Evolutionary conservation across 2,329 filamentous ascomycete genomes (phyloP), one percentile per base, ranked within the genome.

Genomic region (Paracorniculantispora psalliotae): DNA sequence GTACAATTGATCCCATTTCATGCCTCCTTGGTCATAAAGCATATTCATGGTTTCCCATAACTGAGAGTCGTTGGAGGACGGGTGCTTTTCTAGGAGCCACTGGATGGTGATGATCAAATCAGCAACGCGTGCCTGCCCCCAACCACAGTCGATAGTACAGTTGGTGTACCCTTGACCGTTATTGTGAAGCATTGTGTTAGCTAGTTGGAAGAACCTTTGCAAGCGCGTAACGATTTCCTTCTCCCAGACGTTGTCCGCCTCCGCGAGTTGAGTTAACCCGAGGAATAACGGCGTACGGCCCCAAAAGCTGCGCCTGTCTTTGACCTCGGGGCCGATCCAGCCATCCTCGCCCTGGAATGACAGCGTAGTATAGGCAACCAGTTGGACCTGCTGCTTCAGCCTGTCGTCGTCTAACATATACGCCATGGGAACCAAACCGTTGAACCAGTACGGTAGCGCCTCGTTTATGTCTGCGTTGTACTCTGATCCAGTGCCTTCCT

Each of bases 371-470:
- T 75, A 35, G 13, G 54, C 54, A n/a, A 61, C 59, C 7, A 49
- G 33, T 15, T 71, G 67, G 35, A 80, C 77, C 61, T 85, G 81
- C 0, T 61, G 64, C 65, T 81, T 81, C 39, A 70, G 63, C 12
- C 63, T 51, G 3, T 61, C 58, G 65, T 84, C 76, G 41, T 80
- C 71, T 1, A 81, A 67, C 0, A 70, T 68, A 63, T 80, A 85
- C 0, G 83, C 81, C 52, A 85, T 69, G 1, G 82, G 81, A 0
- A 85, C 81, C 1, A 85, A 70, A 2, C 78, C 79, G 64, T 85
- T 85, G 68, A 84, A 81, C 81, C 82, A 86, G 67, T 85, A 86
- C 0, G 83, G 81, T 23, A 80, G 73, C 0, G 75, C 80, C 70
- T 85, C 83, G 63, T 83, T 78, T 8, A 85, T 67, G n/a, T 69